Evolutionary conservation across 768 basidiomycete species (phyloP), one percentile per base, ranked within the genome.

Genomic region (Lentinus tigrinus): DNA sequence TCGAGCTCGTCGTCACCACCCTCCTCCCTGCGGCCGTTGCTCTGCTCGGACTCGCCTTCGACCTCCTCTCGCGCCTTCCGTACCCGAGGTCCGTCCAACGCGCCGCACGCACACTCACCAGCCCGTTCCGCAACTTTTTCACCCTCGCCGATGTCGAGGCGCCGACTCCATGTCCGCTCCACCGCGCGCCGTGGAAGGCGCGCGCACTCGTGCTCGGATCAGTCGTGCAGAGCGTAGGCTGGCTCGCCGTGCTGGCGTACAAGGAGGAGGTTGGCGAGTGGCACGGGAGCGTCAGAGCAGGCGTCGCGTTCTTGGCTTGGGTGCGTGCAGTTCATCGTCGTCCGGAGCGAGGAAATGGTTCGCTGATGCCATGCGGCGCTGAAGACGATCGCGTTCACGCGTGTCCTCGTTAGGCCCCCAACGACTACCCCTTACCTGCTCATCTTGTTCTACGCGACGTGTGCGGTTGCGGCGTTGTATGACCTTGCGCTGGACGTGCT

Each of bases 81-180:
- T 55, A 50, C 34, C 63, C 59, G 34, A 46, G 49, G n/a, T 4
- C 28, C 46, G 7, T 67, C 21, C 57, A 56, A 37, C 52, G 42
- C 14, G 38, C 47, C 44, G 50, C 60, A 28, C 47, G 49, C 37
- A 44, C 24, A 19, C 42, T 65, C 36, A 47, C 57, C 10, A 52
- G 57, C 37, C 84, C 84, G 1, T 84, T 85, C 62, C 67, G 70
- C 21, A 79, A 80, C 68, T 87, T 85, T 62, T 66, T 87, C 52
- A 73, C 73, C 10, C 67, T 79, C 11, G 75, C 80, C 50, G 84
- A 85, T 67, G 67, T 85, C n/a, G 72, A 73, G 38, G 78, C 78
- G 46, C 69, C 78, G 52, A 56, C 55, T 36, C 62, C 70, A 3
- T 51, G 51, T 38, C 39, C 55, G 64, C 63, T 28, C 62, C 61